These are phyloP conservation scores for Aspergillus leporis DNA, from an alignment of 495 filamentous ascomycete species.

Conservation along the genomic window DNA sequence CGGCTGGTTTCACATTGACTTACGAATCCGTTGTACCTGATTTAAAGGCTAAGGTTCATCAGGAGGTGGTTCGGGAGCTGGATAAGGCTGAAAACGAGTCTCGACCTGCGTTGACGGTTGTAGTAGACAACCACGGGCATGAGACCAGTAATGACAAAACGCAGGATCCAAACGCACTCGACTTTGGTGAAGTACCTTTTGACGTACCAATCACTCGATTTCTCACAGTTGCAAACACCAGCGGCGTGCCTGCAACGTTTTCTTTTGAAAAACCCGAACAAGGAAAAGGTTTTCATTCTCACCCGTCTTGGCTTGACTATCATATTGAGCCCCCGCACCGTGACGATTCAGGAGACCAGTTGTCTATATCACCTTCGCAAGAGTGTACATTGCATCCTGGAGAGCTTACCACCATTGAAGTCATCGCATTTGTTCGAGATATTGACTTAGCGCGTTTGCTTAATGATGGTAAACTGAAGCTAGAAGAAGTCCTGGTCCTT, in stretches of 20 bases:
- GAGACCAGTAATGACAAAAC: constrained; percentile 23
- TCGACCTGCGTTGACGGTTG: constrained; percentile 78
- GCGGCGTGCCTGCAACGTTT: constrained; percentile 72
- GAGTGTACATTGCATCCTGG: constrained; percentile 74
- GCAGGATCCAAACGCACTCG: constrained; percentile 57
- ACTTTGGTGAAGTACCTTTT: constrained; percentile 75
- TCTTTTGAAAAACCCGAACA: constrained; percentile 68
- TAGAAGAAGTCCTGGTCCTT: constrained; percentile 90
- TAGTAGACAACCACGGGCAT: constrained; percentile 63
- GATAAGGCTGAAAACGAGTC: constrained; percentile 93
- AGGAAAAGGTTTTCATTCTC: constrained; percentile 28
- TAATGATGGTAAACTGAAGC: constrained; percentile 62
- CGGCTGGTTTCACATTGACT: constrained; percentile 73
- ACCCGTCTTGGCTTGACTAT: constrained; percentile 67
- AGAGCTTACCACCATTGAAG: constrained; percentile 69
- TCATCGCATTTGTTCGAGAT: constrained; percentile 64
- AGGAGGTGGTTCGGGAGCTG: constrained; percentile 83
- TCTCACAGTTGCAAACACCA: constrained; percentile 89
- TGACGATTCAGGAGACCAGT: constrained; percentile 30
- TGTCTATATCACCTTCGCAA: constrained; percentile 30
- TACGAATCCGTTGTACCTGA: constrained; percentile 85
- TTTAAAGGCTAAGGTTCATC: constrained; percentile 77
- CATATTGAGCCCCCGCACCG: constrained; percentile 54
- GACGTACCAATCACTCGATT: constrained; percentile 60
- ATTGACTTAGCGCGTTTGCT: constrained; percentile 64